phyloP scores from a whole-genome alignment of 129 eudicot genomes.

The Erigeron canadensis region DNA sequence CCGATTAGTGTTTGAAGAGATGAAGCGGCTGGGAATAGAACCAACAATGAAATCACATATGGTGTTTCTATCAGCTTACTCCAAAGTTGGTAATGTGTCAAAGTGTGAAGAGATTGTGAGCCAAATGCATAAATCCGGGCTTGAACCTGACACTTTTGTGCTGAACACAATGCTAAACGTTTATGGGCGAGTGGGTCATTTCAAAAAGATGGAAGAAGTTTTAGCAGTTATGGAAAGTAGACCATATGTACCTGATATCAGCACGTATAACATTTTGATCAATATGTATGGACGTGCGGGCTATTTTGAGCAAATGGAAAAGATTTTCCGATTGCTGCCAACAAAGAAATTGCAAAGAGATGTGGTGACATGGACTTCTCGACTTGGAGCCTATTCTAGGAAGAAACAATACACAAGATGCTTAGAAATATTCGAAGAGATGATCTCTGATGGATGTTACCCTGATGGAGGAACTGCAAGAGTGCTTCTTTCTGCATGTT shows the following conservation, averaged over 20 bases:
- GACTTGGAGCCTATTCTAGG: conserved; percentile 86
- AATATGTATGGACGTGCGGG: conserved; percentile 82
- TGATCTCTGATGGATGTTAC: conserved; percentile 79
- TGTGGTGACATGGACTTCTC: conserved; percentile 83
- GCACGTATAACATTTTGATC: conserved; percentile 89
- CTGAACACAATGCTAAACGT: conserved; percentile 73
- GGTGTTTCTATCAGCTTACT: conserved; percentile 77
- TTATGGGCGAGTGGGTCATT: conserved; percentile 76
- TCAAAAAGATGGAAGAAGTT: conserved; percentile 84
- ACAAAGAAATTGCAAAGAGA: conserved; percentile 59
- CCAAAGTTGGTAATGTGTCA: conserved; percentile 53
- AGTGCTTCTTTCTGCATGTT: conserved; percentile 81
- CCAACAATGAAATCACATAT: conserved; percentile 98
- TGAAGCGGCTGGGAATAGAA: conserved; percentile 65
- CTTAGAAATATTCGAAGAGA: conserved; percentile 75
- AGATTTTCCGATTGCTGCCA: conserved; percentile 45
- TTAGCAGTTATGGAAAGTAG: conserved; percentile 62
- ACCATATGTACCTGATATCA: conserved; percentile 56
- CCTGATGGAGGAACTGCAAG: conserved; percentile 94
- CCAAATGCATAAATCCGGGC: conserved; percentile 69
- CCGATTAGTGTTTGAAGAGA: conserved; percentile 67
- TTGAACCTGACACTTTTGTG: conserved; percentile 74
- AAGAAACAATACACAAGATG: conserved; percentile 72
- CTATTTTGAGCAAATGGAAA: conserved; percentile 78
- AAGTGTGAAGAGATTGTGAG: conserved; percentile 78